phyloP scores from a whole-genome alignment of 2,329 filamentous ascomycete genomes.

The Nigrograna mackinnonii region DNA sequence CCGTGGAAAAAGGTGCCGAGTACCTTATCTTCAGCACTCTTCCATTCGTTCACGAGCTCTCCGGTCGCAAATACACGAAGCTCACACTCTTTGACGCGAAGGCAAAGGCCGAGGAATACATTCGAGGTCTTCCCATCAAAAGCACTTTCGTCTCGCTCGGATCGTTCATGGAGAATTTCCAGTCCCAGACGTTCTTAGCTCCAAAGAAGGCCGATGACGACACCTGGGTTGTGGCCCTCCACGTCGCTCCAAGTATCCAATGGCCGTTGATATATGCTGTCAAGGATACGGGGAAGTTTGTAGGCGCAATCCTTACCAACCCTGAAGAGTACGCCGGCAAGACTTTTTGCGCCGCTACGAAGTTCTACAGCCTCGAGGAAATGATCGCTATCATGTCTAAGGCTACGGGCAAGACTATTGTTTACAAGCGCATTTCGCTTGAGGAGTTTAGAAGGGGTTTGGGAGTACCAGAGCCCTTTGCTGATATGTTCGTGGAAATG shows the following conservation, averaged over 20 bases:
- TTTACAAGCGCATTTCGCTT: slow-evolving; percentile 13
- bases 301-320: slow-evolving; percentile 43
- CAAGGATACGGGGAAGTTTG: slow-evolving; percentile 46
- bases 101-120: slow-evolving; percentile 53
- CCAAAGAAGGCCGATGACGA: slow-evolving; percentile 33
- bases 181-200: slow-evolving; percentile 21
- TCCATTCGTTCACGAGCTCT: slow-evolving; percentile 32
- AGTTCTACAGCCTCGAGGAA: slow-evolving; percentile 43
- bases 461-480: slow-evolving; percentile 2
- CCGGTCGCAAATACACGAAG: slow-evolving; percentile 36
- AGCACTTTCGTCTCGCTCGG: slow-evolving; percentile 16
- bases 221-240: slow-evolving; percentile 23
- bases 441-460: slow-evolving; percentile 11
- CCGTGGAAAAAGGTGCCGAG: slow-evolving; percentile 37
- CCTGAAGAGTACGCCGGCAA: slow-evolving; percentile 46
- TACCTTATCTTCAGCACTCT: slow-evolving; percentile 49
- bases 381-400: slow-evolving; percentile 42
- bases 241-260: slow-evolving; percentile 11
- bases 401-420: slow-evolving; percentile 38
- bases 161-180: slow-evolving; percentile 17
- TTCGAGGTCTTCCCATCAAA: slow-evolving; percentile 43
- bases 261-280: slow-evolving; percentile 48
- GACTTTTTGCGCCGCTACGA: slow-evolving; percentile 45
- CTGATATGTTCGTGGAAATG: slow-evolving; percentile 12
- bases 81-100: slow-evolving; percentile 48